Base-by-base conservation (phyloP, 1,284 basidiomycete species). In the Austroboletus niveus region DNA sequence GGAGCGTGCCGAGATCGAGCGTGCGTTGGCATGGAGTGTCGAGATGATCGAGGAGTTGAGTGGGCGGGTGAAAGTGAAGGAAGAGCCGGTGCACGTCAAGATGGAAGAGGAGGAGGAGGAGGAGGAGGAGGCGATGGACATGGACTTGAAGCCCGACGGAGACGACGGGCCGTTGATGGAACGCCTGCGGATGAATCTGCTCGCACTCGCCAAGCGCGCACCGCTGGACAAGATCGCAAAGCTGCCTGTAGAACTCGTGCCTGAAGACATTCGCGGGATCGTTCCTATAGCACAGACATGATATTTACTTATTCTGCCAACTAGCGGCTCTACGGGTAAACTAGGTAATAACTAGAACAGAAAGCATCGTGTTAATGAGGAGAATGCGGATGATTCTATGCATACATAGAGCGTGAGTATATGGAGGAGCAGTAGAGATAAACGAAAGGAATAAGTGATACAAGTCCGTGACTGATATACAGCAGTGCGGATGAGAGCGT, bases 141-240 rank as follows among this genome's bases (percentile, higher is more conserved):
- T 67, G n/a, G 68, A 69, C 44, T 29, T 17, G 3, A 49, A 57
- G 24, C 20, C 45, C 32, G 38, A 53, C 9, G 8, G 44, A 27
- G 49, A 48, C 5, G 20, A 9, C n/a, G 17, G 6, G 15, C 70
- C 76, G 2, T 58, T 71, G 20, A 48, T 82, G 59, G 75, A 76
- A 54, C 76, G 81, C 50, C 70, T 89, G 38, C 76, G 87, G 32
- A 70, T 89, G 58, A 88, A 87, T 62, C 69, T 89, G 32, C 74
- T 89, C 29, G 85, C 86, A 4, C 72, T 89, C 27, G 83, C 85
- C 48, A 88, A 88, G 64, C 76, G 87, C 8, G 85, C 85, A 10
- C 87, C 87, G 5, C 65, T 88, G 53, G 84, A 87, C 60, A 81
- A 77, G 54, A 84, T 89, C 51, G 83, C 83, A 17, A 74, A 74